Base-by-base conservation (phyloP, 192 early-diverging fungal genomes). In the Podila clonocystis region DNA sequence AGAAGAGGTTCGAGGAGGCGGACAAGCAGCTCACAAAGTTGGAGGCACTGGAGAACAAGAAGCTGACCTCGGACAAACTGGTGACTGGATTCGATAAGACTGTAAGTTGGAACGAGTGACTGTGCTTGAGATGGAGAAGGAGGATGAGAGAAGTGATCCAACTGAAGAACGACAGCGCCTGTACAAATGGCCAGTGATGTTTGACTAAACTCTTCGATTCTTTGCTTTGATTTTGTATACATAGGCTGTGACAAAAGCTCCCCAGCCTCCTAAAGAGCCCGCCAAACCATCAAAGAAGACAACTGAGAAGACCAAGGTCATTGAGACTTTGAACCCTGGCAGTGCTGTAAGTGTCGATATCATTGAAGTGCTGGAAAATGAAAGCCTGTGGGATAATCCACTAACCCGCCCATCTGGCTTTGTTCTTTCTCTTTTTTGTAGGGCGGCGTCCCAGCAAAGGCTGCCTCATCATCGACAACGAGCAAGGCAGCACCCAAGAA, bases 61-160 rank as follows among this genome's bases (percentile, higher is more conserved):
- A 94, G 60, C 72, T 94, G 24, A 90, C 90, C 3, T 89, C 89
- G 9, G 93, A 94, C 63, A 90, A 91, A 28, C 86, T 95, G 58
- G 86, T 88, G 17, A 87, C 88, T 33, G 85, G 87, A 59, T 91
- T 91, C 62, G 87, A 93, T 65, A 90, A 88, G 60, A 91, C 91
- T 11, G 88, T 91, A 84, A 72, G 70, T 55, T 24, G 45, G 34
- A 58, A 28, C n/a, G 38, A 67, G n/a, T 9, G n/a, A n/a, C 61
- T 3, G 31, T 3, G 22, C 34, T 36, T 36, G 34, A 9, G 9
- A 36, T 6, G 9, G 34, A 36, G 34, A 9, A 36, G 0, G 34
- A 36, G 34, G 5, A 36, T 9, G 34, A 36, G 34, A 36, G 34
- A 11, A 36, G 34, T 0, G 34, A 36, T 9, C 34, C 34, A n/a